Evolutionary conservation across 805 yeast genomes (phyloP), one percentile per base, ranked within the genome.

Genomic region (Lipomyces sp.): DNA sequence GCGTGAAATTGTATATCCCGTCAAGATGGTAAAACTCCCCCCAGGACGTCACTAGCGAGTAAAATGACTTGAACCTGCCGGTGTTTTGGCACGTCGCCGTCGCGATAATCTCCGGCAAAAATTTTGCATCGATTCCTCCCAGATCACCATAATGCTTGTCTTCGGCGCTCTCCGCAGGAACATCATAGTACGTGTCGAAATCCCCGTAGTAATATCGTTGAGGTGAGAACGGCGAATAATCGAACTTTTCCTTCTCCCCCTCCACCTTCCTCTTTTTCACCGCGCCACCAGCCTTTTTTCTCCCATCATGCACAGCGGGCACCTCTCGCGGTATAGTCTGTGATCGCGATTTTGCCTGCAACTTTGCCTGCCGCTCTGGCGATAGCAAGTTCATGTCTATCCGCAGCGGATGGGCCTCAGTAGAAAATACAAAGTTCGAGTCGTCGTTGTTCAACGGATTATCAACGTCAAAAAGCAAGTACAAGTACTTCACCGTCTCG

Each of bases 361-460:
- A 51, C 59, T n/a, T 40, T 39, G 19, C 26, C 46, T 16, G 55
- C 55, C 43, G 61, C 53, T 36, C 56, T 58, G 50, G 50, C 38
- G 58, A 44, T 54, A 66, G 53, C 19, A 74, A 49, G 4, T 65
- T 58, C 4, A 67, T 56, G 41, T 78, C 78, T 46, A 77, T 72
- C 95, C 96, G 87, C 55, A 89, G 65, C 2, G 95, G 95, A 66
- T 90, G 98, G 0, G 90, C 96, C 62, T 90, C 98, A 0, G 98
- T 90, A 11, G 91, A 79, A 66, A 89, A 84, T 41, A 84, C 68
- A 29, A 72, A 67, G 55, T 67, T 70, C 24, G 71, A 68, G 16
- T 63, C 61, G 2, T 67, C 67, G 1, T 46, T 60, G 69, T 80
- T 77, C 53, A 80, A 73, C 1, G 63, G 62, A 63, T 88, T 81